Evolutionary conservation across 2,329 filamentous ascomycete genomes (phyloP).

Genomic region (Samsoniella hepiali): DNA sequence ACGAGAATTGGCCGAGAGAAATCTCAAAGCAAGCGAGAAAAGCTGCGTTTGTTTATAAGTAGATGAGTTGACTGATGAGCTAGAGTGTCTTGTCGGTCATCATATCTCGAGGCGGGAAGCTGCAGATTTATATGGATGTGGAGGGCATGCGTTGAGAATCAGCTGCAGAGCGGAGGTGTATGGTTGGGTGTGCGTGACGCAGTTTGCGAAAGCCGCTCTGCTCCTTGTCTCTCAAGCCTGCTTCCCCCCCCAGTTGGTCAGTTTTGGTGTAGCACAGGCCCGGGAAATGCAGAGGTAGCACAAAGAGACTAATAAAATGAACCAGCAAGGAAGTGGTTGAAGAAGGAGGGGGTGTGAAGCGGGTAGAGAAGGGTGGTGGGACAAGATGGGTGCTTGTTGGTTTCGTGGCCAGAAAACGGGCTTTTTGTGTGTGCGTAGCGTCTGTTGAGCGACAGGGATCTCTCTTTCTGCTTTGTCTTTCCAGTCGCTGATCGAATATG

Average conservation of each 20-base stretch:
- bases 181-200: background rate
- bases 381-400: slow-evolving; percentile 14
- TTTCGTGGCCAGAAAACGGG: background rate
- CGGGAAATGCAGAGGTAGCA: background rate
- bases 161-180: background rate
- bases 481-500: background rate
- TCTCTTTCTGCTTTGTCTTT: background rate
- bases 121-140: slow-evolving; percentile 11
- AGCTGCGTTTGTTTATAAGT: background rate
- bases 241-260: background rate
- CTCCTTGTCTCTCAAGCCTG: background rate
- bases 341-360: background rate
- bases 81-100: background rate
- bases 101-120: background rate
- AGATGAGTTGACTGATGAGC: background rate
- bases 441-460: slow-evolving; percentile 2
- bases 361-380: background rate
- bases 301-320: background rate
- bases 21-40: background rate
- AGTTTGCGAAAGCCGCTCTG: background rate
- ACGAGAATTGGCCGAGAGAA: background rate
- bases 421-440: slow-evolving; percentile 4
- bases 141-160: background rate
- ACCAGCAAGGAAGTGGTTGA: background rate
- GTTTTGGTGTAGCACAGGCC: background rate